phyloP scores from a whole-genome alignment of 805 yeast species.

The Kodamaea nitidulidarum region DNA sequence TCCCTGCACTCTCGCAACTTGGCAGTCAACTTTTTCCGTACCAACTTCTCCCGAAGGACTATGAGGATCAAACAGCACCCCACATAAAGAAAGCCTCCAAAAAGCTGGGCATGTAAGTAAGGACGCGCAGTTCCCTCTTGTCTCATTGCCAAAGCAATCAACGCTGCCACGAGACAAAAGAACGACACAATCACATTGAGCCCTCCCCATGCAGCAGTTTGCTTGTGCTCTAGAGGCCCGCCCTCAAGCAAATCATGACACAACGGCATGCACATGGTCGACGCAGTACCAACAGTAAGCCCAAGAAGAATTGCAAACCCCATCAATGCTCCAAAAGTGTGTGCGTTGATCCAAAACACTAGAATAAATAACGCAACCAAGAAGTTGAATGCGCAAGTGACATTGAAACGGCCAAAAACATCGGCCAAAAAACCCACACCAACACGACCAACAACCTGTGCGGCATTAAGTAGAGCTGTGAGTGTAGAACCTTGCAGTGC shows the following conservation, averaged over 20 bases:
- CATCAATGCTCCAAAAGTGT: constrained; percentile 26
- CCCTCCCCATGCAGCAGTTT: constrained; percentile 40
- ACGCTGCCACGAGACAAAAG: constrained; percentile 46
- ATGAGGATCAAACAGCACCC: constrained; percentile 40
- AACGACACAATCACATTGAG: constrained; percentile 30
- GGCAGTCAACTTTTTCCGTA: constrained; percentile 35
- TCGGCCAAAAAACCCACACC: constrained; percentile 47
- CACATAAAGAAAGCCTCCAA: constrained; percentile 50
- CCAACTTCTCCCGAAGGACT: constrained; percentile 50
- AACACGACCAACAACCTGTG: constrained; percentile 49
- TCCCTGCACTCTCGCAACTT: background rate
- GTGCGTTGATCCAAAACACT: constrained; percentile 39
- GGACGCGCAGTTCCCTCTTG: constrained; percentile 29
- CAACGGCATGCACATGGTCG: constrained; percentile 17
- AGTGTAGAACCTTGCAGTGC: constrained; percentile 28
- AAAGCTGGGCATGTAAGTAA: constrained; percentile 56
- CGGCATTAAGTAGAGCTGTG: constrained; percentile 37
- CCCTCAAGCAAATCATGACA: constrained; percentile 10
- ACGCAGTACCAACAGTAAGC: constrained; percentile 27
- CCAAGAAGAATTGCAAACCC: constrained; percentile 31
- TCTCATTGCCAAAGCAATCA: constrained; percentile 47
- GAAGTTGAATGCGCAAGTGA: constrained; percentile 19
- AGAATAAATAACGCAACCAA: constrained; percentile 23
- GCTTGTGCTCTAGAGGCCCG: constrained; percentile 13
- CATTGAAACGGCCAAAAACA: constrained; percentile 43